A percentile compares a stretch with the other conserved stretches of the same genome.
Conservation (phyloP, 352 stramenopile species). For the Phytophthora megakarya region DNA sequence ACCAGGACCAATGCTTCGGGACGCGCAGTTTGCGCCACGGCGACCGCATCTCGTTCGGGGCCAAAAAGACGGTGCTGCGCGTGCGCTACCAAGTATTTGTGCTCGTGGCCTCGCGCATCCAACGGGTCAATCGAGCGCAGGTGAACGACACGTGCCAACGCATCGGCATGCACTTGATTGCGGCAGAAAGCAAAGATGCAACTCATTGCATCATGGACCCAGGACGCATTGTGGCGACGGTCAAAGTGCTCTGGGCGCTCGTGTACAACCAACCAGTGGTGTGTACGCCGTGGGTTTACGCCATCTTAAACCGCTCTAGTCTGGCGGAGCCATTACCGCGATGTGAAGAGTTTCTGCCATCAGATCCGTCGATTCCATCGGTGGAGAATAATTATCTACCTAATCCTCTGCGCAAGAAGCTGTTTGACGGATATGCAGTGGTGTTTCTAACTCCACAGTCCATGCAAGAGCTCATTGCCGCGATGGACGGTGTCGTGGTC, state of each 20-base stretch:
- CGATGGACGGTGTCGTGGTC: conserved; percentile 75
- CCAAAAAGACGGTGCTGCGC: conserved; percentile 79
- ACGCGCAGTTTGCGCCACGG: conserved; percentile 60
- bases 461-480: conserved; percentile 78
- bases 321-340: conserved; percentile 74
- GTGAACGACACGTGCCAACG: conserved; percentile 80
- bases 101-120: conserved; percentile 78
- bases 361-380: conserved; percentile 56
- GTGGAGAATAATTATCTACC: conserved; percentile 73
- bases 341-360: conserved; percentile 78
- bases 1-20: conserved; percentile 66
- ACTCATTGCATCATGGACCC: conserved; percentile 89
- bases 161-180: conserved; percentile 82
- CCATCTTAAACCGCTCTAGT: conserved; percentile 73
- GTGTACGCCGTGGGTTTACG: conserved; percentile 80
- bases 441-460: conserved; percentile 76
- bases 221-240: conserved; percentile 77
- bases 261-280: conserved; percentile 87
- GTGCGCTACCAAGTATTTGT: conserved; percentile 86
- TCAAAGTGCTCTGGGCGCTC: conserved; percentile 87
- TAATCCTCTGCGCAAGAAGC: conserved; percentile 74
- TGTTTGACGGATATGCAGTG: conserved; percentile 73
- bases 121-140: conserved; percentile 53
- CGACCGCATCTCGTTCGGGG: conserved; percentile 83
- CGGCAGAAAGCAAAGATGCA: conserved; percentile 55